These are phyloP conservation scores for Actinomortierella wolfii DNA, from an alignment of 371 early-diverging fungal species.

Conservation along the genomic window DNA sequence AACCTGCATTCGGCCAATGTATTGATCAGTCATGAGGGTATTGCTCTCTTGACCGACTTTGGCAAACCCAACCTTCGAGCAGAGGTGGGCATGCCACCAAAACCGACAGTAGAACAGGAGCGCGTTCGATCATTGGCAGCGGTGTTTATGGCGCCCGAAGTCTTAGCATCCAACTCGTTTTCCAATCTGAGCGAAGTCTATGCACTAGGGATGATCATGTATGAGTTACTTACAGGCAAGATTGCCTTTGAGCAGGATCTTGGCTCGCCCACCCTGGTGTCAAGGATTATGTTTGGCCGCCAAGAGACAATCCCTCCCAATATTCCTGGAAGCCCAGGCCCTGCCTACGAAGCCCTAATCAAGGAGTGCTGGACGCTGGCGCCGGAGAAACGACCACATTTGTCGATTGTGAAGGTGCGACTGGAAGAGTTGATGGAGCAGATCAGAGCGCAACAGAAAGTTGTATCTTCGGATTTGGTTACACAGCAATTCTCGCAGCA, in stretches of 20 bases:
- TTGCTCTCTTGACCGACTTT: constrained; percentile 36
- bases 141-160: constrained; percentile 39
- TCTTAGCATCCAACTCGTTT: constrained; percentile 29
- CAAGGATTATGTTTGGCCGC: constrained; percentile 37
- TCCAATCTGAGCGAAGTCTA: constrained; percentile 39
- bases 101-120: constrained; percentile 27
- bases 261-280: constrained; percentile 25
- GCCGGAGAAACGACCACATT: constrained; percentile 35
- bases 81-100: constrained; percentile 39
- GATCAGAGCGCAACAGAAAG: constrained; percentile 12
- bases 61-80: constrained; percentile 28
- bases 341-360: constrained; percentile 30
- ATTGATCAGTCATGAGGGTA: constrained; percentile 23
- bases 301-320: constrained; percentile 29
- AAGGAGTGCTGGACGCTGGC: constrained; percentile 37
- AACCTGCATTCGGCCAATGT: constrained; percentile 42
- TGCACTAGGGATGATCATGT: constrained; percentile 45
- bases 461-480: constrained; percentile 5
- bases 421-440: constrained; percentile 35
- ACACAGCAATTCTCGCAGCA: constrained; percentile 8
- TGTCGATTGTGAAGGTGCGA: constrained; percentile 25
- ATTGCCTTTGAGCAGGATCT: constrained; percentile 36
- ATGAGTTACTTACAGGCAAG: constrained; percentile 31
- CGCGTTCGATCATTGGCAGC: constrained; percentile 25
- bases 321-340: constrained; percentile 23